Evolutionary conservation across 257 asterid genomes (phyloP).

Genomic region (Perilla frutescens): DNA sequence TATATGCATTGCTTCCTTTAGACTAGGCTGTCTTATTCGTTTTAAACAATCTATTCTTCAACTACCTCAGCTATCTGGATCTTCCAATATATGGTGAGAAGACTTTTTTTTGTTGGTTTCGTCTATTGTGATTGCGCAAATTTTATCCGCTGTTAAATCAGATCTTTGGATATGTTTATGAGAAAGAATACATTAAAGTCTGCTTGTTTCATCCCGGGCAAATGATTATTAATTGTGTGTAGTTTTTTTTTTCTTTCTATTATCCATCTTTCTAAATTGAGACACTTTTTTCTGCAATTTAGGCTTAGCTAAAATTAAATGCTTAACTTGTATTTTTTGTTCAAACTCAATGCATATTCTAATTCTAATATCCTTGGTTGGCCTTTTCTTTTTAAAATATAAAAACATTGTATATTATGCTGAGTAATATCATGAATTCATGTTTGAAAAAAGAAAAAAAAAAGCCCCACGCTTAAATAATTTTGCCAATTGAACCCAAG

Average conservation of each 20-base stretch:
- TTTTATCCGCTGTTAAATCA: background rate
- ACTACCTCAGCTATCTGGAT: slow-evolving; percentile 20
- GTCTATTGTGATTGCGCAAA: background rate
- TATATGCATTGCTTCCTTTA: background rate
- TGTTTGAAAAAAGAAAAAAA: background rate
- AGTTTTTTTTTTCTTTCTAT: background rate
- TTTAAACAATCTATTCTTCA: background rate
- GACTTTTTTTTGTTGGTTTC: background rate
- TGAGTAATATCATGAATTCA: background rate
- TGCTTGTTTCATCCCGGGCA: background rate
- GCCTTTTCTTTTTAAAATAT: background rate
- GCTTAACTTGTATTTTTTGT: slow-evolving; percentile 7
- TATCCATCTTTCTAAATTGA: background rate
- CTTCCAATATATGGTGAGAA: background rate
- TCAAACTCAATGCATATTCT: slow-evolving; percentile 10
- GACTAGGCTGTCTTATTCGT: background rate
- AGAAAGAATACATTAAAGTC: background rate
- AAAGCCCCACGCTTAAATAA: background rate
- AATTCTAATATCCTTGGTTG: background rate
- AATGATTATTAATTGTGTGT: too few relatives aligned
- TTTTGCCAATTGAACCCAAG: slow-evolving; percentile 16
- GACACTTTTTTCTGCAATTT: slow-evolving; percentile 1
- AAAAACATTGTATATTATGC: background rate
- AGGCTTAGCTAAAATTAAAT: slow-evolving; percentile 15
- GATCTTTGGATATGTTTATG: background rate